Conservation (phyloP, 345 rosid genomes). For the Adansonia digitata region DNA sequence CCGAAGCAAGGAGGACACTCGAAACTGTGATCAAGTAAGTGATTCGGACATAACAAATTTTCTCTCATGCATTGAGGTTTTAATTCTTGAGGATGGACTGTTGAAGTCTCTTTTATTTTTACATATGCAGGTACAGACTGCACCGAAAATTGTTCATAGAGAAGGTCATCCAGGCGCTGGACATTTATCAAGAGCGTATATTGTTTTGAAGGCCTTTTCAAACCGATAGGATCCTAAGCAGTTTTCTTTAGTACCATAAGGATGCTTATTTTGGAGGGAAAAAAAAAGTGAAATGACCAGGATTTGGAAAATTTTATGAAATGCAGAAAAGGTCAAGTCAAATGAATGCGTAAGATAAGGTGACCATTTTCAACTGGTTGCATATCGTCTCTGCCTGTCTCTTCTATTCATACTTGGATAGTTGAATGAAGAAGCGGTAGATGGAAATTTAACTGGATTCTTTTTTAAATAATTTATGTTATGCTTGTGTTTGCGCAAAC, state of each 20-base stretch:
- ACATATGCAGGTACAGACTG: constrained; percentile 56
- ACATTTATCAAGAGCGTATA: constrained; percentile 67
- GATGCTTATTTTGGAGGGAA: not conserved
- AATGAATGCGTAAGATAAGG: no score
- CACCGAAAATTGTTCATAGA: constrained; percentile 67
- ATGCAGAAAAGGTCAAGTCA: not conserved
- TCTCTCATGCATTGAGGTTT: not conserved
- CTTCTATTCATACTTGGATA: not conserved
- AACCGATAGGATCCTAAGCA: not conserved
- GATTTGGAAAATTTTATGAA: not conserved
- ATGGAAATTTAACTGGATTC: not conserved
- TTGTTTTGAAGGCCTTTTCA: constrained; percentile 32
- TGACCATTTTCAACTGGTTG: no score
- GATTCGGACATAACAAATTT: not conserved
- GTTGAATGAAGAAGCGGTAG: not conserved
- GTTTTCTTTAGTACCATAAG: constrained; percentile 18
- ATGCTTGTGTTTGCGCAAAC: not conserved
- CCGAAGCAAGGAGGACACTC: constrained; percentile 50
- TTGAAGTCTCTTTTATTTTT: not conserved
- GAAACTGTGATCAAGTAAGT: constrained; percentile 62
- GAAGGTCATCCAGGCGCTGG: constrained; percentile 68
- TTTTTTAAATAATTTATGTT: not conserved
- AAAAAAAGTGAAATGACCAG: not conserved
- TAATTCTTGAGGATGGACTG: not conserved
- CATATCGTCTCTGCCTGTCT: not conserved